These are phyloP conservation scores for Chalara sp. DNA, from an alignment of 2,329 filamentous ascomycete species.

Conservation along the genomic window DNA sequence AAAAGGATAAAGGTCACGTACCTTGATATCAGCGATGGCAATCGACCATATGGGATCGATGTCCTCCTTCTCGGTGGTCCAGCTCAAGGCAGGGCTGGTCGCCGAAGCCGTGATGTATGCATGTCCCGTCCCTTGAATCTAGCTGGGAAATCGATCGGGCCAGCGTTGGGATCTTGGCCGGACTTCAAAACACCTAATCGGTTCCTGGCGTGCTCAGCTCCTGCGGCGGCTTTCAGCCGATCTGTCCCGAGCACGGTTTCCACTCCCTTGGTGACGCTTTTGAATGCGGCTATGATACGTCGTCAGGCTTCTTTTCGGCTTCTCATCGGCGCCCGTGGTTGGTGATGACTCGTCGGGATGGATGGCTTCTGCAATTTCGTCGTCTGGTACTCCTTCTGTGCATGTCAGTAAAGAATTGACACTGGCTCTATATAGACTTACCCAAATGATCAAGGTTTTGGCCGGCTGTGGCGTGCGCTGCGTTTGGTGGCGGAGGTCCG, in stretches of 20 bases:
- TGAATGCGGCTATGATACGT: constrained; percentile 53
- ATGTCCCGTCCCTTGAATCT: constrained; percentile 63
- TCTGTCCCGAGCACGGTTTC: constrained; percentile 67
- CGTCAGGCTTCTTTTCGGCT: constrained; percentile 20
- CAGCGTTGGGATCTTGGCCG: constrained; percentile 40
- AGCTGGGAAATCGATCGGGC: constrained; percentile 71
- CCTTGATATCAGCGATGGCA: constrained; percentile 58
- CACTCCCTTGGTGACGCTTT: constrained; percentile 55
- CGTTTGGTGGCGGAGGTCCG: constrained; percentile 30
- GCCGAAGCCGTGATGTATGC: constrained; percentile 63
- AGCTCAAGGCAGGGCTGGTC: constrained; percentile 58
- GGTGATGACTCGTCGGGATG: constrained; percentile 34
- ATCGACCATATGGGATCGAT: constrained; percentile 62
- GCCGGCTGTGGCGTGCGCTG: constrained; percentile 37
- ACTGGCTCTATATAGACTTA: constrained; percentile 23
- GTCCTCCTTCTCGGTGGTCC: constrained; percentile 35
- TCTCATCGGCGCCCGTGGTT: constrained; percentile 6
- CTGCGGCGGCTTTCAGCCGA: constrained; percentile 53
- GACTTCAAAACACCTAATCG: constrained; percentile 60
- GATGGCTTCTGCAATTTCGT: constrained; percentile 25
- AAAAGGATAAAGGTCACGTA: not conserved
- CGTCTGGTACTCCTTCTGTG: constrained; percentile 19
- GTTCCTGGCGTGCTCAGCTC: constrained; percentile 57
- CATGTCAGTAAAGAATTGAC: constrained; percentile 6
- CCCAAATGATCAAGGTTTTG: constrained; percentile 45